A percentile compares a stretch with the other conserved stretches of the same genome.
These are phyloP conservation scores for Phalaenopsis hybrid DNA, from an alignment of 116 monocot species.

Conservation along the genomic window DNA sequence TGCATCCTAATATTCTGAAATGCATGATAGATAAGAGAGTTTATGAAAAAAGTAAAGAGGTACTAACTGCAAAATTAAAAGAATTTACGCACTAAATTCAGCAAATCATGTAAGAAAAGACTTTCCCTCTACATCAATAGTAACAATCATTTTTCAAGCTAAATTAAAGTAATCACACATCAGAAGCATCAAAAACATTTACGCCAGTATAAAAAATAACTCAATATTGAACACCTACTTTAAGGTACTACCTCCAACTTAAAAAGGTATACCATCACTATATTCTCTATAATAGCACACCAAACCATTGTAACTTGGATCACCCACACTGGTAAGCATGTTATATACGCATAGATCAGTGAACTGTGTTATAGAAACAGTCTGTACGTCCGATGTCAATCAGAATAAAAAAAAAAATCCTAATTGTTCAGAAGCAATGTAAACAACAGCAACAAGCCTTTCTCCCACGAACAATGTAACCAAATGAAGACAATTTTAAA, in stretches of 20 bases:
- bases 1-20: constrained; percentile 3
- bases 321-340: too few species aligned
- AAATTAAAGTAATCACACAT: neutral
- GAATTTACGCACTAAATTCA: neutral
- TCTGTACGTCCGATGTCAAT: too few species aligned
- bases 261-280: neutral
- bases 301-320: neutral
- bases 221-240: neutral
- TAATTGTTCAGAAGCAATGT: neutral
- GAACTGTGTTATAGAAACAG: too few species aligned
- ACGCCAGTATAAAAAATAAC: neutral
- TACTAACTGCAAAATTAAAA: neutral
- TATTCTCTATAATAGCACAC: neutral
- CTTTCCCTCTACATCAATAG: neutral
- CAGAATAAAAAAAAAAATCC: too few species aligned
- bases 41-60: neutral
- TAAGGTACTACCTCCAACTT: neutral
- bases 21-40: neutral
- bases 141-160: neutral
- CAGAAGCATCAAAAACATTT: neutral
- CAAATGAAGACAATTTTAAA: neutral
- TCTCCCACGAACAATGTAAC: neutral
- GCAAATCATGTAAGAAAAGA: neutral
- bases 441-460: neutral
- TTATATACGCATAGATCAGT: too few species aligned